phyloP scores from a whole-genome alignment of 345 rosid species.

The Hypericum perforatum region DNA sequence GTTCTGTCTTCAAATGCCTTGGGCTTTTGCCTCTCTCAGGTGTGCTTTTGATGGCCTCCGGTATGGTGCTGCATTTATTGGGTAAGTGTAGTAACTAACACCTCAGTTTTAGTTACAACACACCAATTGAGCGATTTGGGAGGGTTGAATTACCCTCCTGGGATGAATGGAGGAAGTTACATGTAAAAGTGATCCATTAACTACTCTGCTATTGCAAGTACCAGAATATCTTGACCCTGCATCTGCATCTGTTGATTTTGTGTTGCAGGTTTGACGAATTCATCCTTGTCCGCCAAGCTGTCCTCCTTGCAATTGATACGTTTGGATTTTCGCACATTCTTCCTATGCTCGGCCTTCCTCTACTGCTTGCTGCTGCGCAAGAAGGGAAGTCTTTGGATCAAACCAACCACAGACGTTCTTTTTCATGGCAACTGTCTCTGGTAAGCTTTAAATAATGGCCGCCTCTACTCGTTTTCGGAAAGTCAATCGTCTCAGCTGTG shows the following conservation, averaged over 20 bases:
- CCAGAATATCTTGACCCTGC: too few relatives aligned
- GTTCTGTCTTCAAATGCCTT: too few relatives aligned
- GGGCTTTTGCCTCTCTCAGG: constrained; percentile 26
- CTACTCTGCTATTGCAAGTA: too few relatives aligned
- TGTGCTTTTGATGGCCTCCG: constrained; percentile 97
- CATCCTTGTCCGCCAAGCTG: constrained; percentile 72
- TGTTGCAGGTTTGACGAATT: constrained; percentile 90
- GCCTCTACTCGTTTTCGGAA: too few relatives aligned
- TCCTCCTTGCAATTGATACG: constrained; percentile 78
- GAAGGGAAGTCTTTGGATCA: constrained; percentile 18
- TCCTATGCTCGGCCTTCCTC: constrained; percentile 68
- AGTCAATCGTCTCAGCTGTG: too few relatives aligned
- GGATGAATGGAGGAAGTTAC: too few relatives aligned
- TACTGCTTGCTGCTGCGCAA: constrained; percentile 31
- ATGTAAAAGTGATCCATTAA: too few relatives aligned
- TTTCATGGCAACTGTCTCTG: constrained; percentile 32
- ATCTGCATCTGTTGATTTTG: too few relatives aligned
- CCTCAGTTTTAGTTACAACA: too few relatives aligned
- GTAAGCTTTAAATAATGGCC: constrained; percentile 39
- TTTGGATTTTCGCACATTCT: constrained; percentile 82
- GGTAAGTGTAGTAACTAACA: constrained; percentile 46
- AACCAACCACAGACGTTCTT: constrained; percentile 13
- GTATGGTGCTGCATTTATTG: constrained; percentile 88
- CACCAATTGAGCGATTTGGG: too few relatives aligned
- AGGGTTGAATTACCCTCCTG: too few relatives aligned